A percentile compares a stretch with the other conserved stretches of the same genome.
phyloP scores from a whole-genome alignment of 129 eudicot species.

The Tagetes patula region DNA sequence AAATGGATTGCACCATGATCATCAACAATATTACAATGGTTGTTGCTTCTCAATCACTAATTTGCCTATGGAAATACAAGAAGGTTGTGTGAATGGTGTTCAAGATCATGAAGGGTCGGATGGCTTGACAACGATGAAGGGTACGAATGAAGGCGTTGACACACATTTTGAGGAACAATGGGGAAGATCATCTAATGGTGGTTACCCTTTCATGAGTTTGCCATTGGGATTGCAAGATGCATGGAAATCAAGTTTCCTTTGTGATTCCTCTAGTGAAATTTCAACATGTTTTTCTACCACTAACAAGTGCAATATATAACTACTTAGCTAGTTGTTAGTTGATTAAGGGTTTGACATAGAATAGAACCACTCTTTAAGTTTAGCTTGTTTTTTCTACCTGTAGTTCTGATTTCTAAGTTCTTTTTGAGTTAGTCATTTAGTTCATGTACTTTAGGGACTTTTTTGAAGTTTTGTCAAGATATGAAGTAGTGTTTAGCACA shows the following conservation, averaged over 20 bases:
- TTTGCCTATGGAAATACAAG: constrained; percentile 36
- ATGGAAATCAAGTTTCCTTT: constrained; percentile 62
- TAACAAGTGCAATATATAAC: constrained; percentile 48
- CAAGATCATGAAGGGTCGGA: constrained; percentile 35
- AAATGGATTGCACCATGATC: constrained; percentile 37
- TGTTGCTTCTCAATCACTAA: constrained; percentile 42
- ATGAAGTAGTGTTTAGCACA: constrained; percentile 1
- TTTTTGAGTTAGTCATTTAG: constrained; percentile 24
- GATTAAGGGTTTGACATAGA: constrained; percentile 37
- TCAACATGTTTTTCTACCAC: constrained; percentile 71
- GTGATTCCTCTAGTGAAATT: constrained; percentile 81
- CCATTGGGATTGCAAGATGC: constrained; percentile 52
- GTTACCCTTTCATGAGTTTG: constrained; percentile 42
- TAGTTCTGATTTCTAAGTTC: constrained; percentile 33
- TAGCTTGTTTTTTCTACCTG: constrained; percentile 8
- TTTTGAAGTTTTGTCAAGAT: constrained; percentile 27
- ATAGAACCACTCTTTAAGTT: constrained; percentile 32
- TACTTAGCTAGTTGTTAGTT: constrained; percentile 19
- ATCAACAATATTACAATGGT: constrained; percentile 32
- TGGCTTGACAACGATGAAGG: constrained; percentile 28
- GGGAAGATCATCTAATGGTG: constrained; percentile 41
- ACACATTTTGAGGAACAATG: constrained; percentile 45
- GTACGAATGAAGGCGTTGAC: constrained; percentile 27
- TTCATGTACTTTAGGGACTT: constrained; percentile 32
- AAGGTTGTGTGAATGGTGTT: constrained; percentile 31